Evolutionary conservation across 495 filamentous ascomycete species (phyloP), one percentile per base, ranked within the genome.

Genomic region (Lasiosphaeria miniovina): DNA sequence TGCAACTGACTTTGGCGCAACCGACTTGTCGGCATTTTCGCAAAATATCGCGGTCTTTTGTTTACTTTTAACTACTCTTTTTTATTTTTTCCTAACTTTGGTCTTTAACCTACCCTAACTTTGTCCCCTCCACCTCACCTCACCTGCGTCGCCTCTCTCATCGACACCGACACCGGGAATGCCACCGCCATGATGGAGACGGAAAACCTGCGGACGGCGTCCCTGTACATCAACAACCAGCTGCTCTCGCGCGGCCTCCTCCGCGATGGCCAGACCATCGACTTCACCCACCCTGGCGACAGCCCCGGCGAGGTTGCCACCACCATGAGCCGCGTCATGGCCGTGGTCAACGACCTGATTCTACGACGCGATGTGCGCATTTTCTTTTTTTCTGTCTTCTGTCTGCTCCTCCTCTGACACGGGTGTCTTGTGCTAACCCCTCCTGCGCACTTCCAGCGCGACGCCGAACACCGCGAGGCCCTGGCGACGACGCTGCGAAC

Each of bases 151-250:
- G 7, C 38, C 38, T 41, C 43, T 46, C 12, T 46, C 43, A 45
- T 45, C 36, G 43, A 43, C 43, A 24, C 33, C 15, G 24, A 2
- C 24, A 24, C 24, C 24, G 36, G 31, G 48, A 17, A 11, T 52
- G 45, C 52, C 50, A 49, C 49, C 54, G 67, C 40, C 36, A 77
- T 76, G 74, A 94, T 94, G 86, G 91, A 95, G 69, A 72, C 83
- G 56, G 84, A 88, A 57, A 93, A 89, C 74, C 77, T 97, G 49
- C 84, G 88, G 64, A 90, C 91, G 58, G 94, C 94, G 33, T 96
- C 93, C 57, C 84, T 86, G 50, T 98, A 98, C 75, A 89, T 98
- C 76, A 98, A 98, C 78, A 96, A 97, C 71, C 87, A 96, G 58
- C 80, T 98, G 36, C 83, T 96, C 38, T 91, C 93, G 4, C 86